Evolutionary conservation across 192 early-diverging fungal genomes (phyloP).

Genomic region (Rhizoclosmatium globosum): DNA sequence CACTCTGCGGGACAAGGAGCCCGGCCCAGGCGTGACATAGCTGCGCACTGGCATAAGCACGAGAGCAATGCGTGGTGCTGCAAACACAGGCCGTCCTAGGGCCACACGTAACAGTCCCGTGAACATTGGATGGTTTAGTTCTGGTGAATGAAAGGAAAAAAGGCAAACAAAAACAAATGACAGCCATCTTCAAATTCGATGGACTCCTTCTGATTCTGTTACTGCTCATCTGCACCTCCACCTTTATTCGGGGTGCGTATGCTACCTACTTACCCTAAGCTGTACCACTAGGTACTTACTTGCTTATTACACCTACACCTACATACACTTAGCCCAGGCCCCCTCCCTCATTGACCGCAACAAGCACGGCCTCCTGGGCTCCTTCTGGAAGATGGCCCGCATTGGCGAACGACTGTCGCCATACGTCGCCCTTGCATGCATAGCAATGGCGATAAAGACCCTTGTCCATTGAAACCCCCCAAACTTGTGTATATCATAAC

Average conservation of each 20-base stretch:
- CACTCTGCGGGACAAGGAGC: slow-evolving; percentile 11
- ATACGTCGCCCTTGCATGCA: slow-evolving; percentile 90
- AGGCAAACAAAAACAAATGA: slow-evolving; percentile 13
- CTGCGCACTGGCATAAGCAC: slow-evolving; percentile 18
- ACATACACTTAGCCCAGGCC: slow-evolving; percentile 68
- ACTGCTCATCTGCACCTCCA: slow-evolving; percentile 96
- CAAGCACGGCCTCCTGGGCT: slow-evolving; percentile 87
- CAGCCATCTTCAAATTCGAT: slow-evolving; percentile 97
- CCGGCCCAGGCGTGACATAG: slow-evolving; percentile 26
- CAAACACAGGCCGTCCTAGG: not conserved
- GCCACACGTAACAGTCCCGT: not conserved
- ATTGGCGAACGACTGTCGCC: slow-evolving; percentile 95
- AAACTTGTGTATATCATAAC: not conserved
- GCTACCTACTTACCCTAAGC: not conserved
- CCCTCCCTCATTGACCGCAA: slow-evolving; percentile 86
- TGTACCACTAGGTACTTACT: not conserved
- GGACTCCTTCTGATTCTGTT: slow-evolving; percentile 90
- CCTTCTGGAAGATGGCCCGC: slow-evolving; percentile 95
- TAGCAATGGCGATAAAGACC: slow-evolving; percentile 75
- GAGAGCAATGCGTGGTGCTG: not conserved
- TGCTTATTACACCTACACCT: too few relatives aligned
- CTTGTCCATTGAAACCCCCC: slow-evolving; percentile 18
- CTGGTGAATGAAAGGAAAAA: not conserved
- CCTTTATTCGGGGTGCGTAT: slow-evolving; percentile 72
- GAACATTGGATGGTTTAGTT: not conserved